Evolutionary conservation across 164 flowering plant genomes (phyloP), one percentile per base, ranked within the genome.

Genomic region (Dillenia suffruticosa): DNA sequence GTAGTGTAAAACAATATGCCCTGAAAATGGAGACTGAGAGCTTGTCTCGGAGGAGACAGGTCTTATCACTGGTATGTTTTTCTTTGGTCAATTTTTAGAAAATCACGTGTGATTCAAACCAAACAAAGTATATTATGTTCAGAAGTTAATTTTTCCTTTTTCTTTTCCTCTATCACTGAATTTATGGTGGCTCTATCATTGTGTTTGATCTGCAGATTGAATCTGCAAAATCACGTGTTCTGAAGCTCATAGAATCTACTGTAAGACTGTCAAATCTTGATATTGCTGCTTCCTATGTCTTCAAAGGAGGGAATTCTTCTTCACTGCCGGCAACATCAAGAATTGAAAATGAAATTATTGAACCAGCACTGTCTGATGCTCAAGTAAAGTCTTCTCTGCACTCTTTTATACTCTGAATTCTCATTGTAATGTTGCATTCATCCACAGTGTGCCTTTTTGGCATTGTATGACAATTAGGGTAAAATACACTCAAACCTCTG

Each of bases 251-350:
- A 60, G 83, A 80, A 74, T 80, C 96, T 50, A 84, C 95, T 46
- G 79, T 90, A 32, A 86, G 68, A 72, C 63, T 94, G 57, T 90
- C 98, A 64, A 94, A 90, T 78, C 65, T 94, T 70, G 98, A 89
- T 78, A 74, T 94, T 63, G 91, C 74, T 61, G 70, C 75, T 45
- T 71, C 90, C 45, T 86, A 77, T 64, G 77, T 82, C 66, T 69
- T 91, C 56, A 83, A 70, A 77, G 95, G 93, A 24, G 84, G 74
- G 57, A 78, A 76, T 44, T 64, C 81, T 49, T 65, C 76, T 71
- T 64, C 74, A 46, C 40, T 79, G 70, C 80, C 90, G 55, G 83
- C 84, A 26, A 71, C 83, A 63, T 77, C 81, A 44, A 80, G 59
- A 63, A 57, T 87, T 72, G 86, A 84, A 74, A 78, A 80, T 71